Conservation (phyloP, 2,329 filamentous ascomycete species). For the Neopestalotiopsis sp. region DNA sequence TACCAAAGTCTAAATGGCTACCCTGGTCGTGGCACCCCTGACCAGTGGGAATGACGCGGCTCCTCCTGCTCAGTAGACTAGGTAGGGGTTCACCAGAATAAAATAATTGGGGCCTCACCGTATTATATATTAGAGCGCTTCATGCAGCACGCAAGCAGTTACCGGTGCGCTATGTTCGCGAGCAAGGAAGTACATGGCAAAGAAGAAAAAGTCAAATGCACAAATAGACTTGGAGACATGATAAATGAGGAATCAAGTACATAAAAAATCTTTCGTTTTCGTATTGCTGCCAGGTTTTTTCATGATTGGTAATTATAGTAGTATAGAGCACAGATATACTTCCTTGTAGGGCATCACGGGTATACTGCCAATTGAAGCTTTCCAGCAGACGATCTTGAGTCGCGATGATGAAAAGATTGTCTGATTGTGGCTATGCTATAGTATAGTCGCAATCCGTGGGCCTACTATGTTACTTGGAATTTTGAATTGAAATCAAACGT, state of each 20-base stretch:
- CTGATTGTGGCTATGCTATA: not conserved
- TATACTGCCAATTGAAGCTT: not conserved
- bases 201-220: not conserved
- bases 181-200: too few species aligned
- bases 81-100: not conserved
- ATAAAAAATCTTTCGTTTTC: constrained; percentile 8
- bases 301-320: not conserved
- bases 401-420: not conserved
- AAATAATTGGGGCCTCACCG: constrained; percentile 6
- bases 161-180: not conserved
- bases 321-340: not conserved
- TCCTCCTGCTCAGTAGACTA: not conserved
- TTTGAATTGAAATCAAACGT: not conserved
- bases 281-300: constrained; percentile 3
- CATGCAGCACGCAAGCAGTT: not conserved
- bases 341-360: not conserved
- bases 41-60: constrained; percentile 12
- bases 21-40: not conserved
- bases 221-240: not conserved
- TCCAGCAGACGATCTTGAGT: not conserved
- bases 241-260: not conserved
- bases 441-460: not conserved
- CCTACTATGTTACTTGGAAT: not conserved
- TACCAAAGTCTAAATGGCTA: constrained; percentile 12
- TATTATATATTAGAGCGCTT: constrained; percentile 7